Percentiles rank a stretch among this genome's conserved stretches.
Evolutionary conservation across 2,329 filamentous ascomycete species (phyloP).

Genomic region (Lithohypha guttulata): DNA sequence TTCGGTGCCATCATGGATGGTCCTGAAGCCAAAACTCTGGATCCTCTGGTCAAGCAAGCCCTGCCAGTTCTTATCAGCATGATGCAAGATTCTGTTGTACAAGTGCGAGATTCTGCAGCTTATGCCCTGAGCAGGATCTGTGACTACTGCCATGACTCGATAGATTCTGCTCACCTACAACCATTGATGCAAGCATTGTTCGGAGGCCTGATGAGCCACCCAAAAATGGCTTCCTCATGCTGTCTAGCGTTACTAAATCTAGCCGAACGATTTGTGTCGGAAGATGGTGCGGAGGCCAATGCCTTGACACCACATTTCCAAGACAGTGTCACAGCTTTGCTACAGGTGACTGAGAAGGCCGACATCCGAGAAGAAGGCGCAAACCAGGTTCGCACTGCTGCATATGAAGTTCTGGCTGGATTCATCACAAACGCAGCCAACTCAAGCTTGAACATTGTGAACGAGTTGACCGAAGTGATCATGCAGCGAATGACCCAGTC

Average conservation of each 20-base stretch:
- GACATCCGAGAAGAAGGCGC: constrained; percentile 56
- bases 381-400: constrained; percentile 81
- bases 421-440: constrained; percentile 86
- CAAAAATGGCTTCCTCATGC: constrained; percentile 96
- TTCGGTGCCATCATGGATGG: constrained; percentile 99
- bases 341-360: constrained; percentile 69
- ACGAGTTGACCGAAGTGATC: constrained; percentile 73
- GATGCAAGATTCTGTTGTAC: constrained; percentile 77
- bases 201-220: constrained; percentile 74
- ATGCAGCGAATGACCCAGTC: constrained; percentile 87
- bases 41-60: constrained; percentile 91
- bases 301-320: constrained; percentile 86
- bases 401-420: constrained; percentile 91
- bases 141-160: constrained; percentile 81
- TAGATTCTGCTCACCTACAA: constrained; percentile 79
- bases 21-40: constrained; percentile 81
- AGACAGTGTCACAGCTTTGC: constrained; percentile 73
- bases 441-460: constrained; percentile 72
- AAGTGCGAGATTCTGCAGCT: constrained; percentile 90
- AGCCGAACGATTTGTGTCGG: constrained; percentile 86
- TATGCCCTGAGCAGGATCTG: constrained; percentile 94
- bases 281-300: constrained; percentile 66
- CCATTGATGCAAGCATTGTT: constrained; percentile 82
- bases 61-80: constrained; percentile 84
- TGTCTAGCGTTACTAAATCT: constrained; percentile 99